These are phyloP conservation scores for Pisolithus microcarpus DNA, from an alignment of 768 basidiomycete genomes.

Conservation along the genomic window DNA sequence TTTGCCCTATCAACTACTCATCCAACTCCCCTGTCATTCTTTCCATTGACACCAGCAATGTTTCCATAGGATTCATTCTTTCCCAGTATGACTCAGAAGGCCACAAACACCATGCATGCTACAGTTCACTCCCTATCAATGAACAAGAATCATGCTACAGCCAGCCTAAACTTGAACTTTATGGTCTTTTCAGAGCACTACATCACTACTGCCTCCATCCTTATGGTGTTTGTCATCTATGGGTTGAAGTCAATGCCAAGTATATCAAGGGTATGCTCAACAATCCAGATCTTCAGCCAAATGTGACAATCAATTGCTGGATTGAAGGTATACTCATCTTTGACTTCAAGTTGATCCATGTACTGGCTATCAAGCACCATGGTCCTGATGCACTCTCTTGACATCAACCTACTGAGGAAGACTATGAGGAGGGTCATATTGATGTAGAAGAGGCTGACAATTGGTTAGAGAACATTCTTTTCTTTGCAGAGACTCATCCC, in stretches of 20 bases:
- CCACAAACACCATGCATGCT: constrained; percentile 21
- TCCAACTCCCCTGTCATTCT: neutral
- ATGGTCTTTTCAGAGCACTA: neutral
- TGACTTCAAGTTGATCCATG: neutral
- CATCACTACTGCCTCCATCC: neutral
- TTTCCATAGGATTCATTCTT: constrained; percentile 31
- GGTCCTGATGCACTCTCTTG: too few species aligned
- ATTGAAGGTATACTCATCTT: neutral
- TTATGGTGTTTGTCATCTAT: neutral
- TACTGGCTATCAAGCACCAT: neutral
- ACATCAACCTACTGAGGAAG: too few species aligned
- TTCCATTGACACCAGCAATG: constrained; percentile 20
- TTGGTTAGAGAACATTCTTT: too few species aligned
- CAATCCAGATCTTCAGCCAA: neutral
- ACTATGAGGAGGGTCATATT: too few species aligned
- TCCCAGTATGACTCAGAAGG: neutral
- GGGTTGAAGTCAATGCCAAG: neutral
- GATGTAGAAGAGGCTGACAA: too few species aligned
- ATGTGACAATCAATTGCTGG: neutral
- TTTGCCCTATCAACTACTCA: neutral
- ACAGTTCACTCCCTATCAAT: constrained; percentile 34
- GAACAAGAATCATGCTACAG: constrained; percentile 9
- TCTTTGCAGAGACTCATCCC: too few species aligned
- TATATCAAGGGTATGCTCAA: neutral
- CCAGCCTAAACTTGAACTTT: constrained; percentile 23